Evolutionary conservation across 345 rosid genomes (phyloP), one percentile per base, ranked within the genome.

Genomic region (Fremontodendron californicum): DNA sequence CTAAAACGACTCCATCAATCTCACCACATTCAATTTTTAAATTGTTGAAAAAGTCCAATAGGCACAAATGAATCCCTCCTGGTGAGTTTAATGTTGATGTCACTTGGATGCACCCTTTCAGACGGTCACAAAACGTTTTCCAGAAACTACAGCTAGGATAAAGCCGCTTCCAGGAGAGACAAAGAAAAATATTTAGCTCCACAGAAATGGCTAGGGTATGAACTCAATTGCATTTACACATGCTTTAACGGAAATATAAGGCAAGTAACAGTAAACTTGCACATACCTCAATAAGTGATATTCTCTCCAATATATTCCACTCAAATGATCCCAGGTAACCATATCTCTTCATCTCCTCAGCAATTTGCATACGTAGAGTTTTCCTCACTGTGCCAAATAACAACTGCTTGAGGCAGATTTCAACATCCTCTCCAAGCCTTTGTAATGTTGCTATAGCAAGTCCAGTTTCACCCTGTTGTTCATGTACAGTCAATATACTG

Each of bases 81-180:
- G 84, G 60, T 37, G 85, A 83, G 76, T 83, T 86, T 78, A 75
- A 82, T 79, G 86, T 79, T 71, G 77, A 77, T 21, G 65, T 43
- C 51, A 66, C 87, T 64, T 79, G 75, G 82, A 37, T 83, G 62
- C 79, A 73, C 78, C 85, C 85, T 78, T 87, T 83, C 84, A 82
- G 90, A 71, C 88, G 91, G 51, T 84, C 86, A 82, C 66, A 82
- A 87, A 85, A 96, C 51, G 96, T 92, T 85, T 78, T 88, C 99
- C 94, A 89, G 85, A 96, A 96, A 78, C 91, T 83, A 83, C 89
- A 87, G 89, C 99, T 93, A 81, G 99, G 99, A 82, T 96, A 93
- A 72, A 93, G 90, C 87, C 97, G 89, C 99, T 96, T 82, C 84
- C 80, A 77, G 78, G 82, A 85, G 78, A 76, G 71, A 79, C 74